Evolutionary conservation across 108 stramenopile species (phyloP).

Genomic region (Cyclotella sp.): DNA sequence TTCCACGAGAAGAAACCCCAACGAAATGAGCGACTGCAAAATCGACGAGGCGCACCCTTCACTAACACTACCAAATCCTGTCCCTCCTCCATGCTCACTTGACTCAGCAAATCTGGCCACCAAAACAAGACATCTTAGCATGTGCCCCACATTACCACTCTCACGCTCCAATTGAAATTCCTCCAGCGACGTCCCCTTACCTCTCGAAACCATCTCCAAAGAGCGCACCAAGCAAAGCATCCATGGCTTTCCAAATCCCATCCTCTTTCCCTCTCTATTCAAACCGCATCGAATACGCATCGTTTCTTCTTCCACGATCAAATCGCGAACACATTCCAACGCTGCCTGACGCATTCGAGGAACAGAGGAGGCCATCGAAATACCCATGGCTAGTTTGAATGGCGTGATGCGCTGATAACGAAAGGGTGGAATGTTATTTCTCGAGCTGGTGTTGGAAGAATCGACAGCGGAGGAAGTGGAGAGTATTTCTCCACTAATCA

Average conservation of each 20-base stretch:
- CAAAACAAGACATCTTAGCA: slow-evolving; percentile 31
- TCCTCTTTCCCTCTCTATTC: slow-evolving; percentile 18
- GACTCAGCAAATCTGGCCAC: slow-evolving; percentile 49
- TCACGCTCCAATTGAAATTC: not conserved
- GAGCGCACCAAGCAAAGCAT: slow-evolving; percentile 48
- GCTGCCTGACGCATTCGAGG: slow-evolving; percentile 41
- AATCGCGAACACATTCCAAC: slow-evolving; percentile 41
- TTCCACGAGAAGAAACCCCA: slow-evolving; percentile 56
- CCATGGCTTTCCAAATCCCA: slow-evolving; percentile 42
- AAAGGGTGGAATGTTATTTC: slow-evolving; percentile 26
- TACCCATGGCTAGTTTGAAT: slow-evolving; percentile 49
- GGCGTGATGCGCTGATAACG: slow-evolving; percentile 54
- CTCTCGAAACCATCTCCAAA: slow-evolving; percentile 24
- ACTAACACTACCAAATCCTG: slow-evolving; percentile 7
- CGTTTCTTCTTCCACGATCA: slow-evolving; percentile 53
- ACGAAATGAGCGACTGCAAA: slow-evolving; percentile 39
- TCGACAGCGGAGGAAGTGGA: not conserved
- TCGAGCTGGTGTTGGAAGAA: not conserved
- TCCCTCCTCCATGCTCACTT: slow-evolving; percentile 30
- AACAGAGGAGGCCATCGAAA: slow-evolving; percentile 50
- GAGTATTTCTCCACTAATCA: slow-evolving; percentile 38
- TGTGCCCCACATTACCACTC: slow-evolving; percentile 9
- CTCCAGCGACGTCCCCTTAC: not conserved
- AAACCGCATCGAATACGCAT: slow-evolving; percentile 28
- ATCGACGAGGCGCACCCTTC: slow-evolving; percentile 36